Evolutionary conservation across 2,329 filamentous ascomycete species (phyloP), one percentile per base, ranked within the genome.

Genomic region (Aspergillus terreus): DNA sequence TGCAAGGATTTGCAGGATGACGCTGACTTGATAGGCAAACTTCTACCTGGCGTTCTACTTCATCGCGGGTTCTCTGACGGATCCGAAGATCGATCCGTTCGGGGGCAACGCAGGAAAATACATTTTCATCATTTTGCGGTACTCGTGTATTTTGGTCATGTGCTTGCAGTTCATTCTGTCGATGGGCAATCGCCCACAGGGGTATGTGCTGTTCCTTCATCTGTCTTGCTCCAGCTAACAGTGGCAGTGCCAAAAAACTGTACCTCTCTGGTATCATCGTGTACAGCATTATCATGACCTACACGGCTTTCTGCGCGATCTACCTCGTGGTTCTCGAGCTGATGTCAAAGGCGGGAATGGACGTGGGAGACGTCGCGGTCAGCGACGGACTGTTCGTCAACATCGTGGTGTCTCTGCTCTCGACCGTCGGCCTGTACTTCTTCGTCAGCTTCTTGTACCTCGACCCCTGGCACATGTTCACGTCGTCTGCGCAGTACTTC

Each of bases 41-140:
- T 99, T 97, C 79, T 99, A 97, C 71, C 85, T 99, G 47, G 95
- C 92, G 52, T 99, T 99, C 76, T 99, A 92, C 81, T 99, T 99
- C 76, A 87, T 99, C 59, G 91, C 91, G 19, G 94, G 94, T 41
- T 95, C 92, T 38, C 80, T 99, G 14, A 82, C 88, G 0, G 90
- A 97, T 63, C 76, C 82, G 0, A 76, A 77, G 23, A 78, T 95
- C 58, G 94, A 99, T 70, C 95, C 95, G 0, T 99, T 99, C 61
- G 92, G 92, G 14, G 88, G 96, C 72, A 81, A 85, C 56, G 86
- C 95, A 57, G 92, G 89, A 45, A 83, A 83, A 58, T 84, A 88
- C 73, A 88, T 99, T 68, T 99, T 97, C 73, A 82, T 85, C 55
- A 79, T 96, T 53, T 76, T 99, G 38, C 84, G 91, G 47, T 99